Evolutionary conservation across 148 eudicot genomes (phyloP).

Genomic region (Rhododendron griersonianum): DNA sequence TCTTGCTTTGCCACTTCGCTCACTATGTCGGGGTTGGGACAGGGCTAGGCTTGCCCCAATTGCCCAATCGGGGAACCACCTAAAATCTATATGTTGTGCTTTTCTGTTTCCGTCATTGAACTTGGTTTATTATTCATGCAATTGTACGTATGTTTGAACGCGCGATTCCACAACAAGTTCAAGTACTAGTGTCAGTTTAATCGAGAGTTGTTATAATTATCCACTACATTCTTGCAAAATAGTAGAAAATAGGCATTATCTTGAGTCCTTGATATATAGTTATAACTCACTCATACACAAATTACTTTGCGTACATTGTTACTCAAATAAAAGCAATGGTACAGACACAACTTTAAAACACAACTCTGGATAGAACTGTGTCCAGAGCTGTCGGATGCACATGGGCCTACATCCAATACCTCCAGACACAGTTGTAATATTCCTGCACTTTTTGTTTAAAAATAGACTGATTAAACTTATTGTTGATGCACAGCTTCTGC

Average conservation of each 20-base stretch:
- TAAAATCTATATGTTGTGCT: not conserved
- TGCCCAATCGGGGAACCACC: not conserved
- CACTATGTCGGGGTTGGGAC: not conserved
- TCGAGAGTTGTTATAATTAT: not conserved
- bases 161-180: not conserved
- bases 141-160: not conserved
- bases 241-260: not conserved
- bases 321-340: no score
- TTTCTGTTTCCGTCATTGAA: no score
- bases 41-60: no score
- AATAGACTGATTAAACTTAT: not conserved
- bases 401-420: no score
- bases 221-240: not conserved
- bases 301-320: not conserved
- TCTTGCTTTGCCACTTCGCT: not conserved
- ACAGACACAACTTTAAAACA: no score
- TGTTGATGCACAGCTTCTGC: not conserved
- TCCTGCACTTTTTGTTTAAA: no score
- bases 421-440: no score
- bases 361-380: no score
- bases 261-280: no score
- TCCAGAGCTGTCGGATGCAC: no score
- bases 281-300: not conserved
- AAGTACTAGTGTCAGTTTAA: not conserved
- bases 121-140: not conserved